These are phyloP conservation scores for Trichoderma brevicompactum DNA, from an alignment of 2,329 filamentous ascomycete species.

Conservation along the genomic window DNA sequence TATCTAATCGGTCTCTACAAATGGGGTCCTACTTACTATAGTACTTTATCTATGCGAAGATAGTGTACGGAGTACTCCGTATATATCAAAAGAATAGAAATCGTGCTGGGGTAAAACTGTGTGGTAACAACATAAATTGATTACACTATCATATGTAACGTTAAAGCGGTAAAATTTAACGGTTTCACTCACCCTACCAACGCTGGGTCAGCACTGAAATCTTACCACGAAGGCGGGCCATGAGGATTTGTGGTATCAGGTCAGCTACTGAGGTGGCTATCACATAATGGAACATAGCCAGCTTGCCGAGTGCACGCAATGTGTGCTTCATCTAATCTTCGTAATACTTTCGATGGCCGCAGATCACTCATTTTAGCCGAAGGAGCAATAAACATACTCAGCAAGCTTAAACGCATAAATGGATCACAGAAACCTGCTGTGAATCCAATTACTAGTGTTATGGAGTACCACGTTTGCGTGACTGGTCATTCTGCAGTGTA, in stretches of 20 bases:
- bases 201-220: no score
- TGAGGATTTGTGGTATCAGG: no score
- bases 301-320: fast-evolving
- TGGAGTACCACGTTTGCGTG: no score
- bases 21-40: not conserved
- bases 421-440: not conserved
- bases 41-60: not conserved
- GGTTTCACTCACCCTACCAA: not conserved
- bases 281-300: no score
- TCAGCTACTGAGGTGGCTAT: no score
- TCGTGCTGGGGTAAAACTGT: not conserved
- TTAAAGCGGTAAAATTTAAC: not conserved
- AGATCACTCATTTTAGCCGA: not conserved
- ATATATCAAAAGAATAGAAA: not conserved
- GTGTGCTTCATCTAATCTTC: not conserved
- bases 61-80: not conserved
- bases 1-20: not conserved
- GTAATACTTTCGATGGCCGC: no score
- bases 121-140: not conserved
- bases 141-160: not conserved
- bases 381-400: not conserved
- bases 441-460: no score
- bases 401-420: not conserved
- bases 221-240: no score
- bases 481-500: no score